Conservation (phyloP, 176 grass and related monocot species). For the Avena atlantica region DNA sequence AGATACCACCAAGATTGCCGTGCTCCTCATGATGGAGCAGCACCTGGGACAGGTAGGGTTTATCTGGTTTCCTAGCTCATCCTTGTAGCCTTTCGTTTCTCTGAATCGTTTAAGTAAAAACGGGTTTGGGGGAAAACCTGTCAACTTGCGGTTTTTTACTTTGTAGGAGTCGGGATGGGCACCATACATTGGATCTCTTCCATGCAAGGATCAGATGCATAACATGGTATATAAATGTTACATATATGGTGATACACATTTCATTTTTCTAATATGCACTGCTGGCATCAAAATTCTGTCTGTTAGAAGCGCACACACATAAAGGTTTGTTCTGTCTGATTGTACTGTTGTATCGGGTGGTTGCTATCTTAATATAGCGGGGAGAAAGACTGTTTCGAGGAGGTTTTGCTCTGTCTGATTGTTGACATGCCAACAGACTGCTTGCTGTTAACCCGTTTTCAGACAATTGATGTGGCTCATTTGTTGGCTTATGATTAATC, state of each 20-base stretch:
- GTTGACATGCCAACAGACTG: not conserved
- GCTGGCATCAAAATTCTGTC: not conserved
- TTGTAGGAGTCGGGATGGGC: conserved; percentile 57
- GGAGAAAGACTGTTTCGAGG: no score
- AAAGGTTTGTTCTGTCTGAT: no score
- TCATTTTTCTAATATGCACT: not conserved
- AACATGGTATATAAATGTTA: conserved; percentile 46
- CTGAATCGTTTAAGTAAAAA: no score
- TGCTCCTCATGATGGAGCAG: conserved; percentile 65
- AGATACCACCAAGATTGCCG: conserved; percentile 39
- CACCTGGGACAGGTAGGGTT: conserved; percentile 40
- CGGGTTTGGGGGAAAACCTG: not conserved
- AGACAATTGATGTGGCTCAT: not conserved
- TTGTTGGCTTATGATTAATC: no score
- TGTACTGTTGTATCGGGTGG: no score
- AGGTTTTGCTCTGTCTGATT: not conserved
- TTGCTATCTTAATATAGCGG: no score
- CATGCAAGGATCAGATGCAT: conserved; percentile 64
- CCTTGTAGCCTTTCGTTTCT: no score
- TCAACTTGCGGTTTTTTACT: conserved; percentile 17
- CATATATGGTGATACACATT: not conserved
- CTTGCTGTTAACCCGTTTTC: not conserved
- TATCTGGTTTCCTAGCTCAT: no score
- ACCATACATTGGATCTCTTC: conserved; percentile 51
- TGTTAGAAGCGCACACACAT: not conserved